phyloP scores from a whole-genome alignment of 768 basidiomycete species.

The Daedalea quercina region DNA sequence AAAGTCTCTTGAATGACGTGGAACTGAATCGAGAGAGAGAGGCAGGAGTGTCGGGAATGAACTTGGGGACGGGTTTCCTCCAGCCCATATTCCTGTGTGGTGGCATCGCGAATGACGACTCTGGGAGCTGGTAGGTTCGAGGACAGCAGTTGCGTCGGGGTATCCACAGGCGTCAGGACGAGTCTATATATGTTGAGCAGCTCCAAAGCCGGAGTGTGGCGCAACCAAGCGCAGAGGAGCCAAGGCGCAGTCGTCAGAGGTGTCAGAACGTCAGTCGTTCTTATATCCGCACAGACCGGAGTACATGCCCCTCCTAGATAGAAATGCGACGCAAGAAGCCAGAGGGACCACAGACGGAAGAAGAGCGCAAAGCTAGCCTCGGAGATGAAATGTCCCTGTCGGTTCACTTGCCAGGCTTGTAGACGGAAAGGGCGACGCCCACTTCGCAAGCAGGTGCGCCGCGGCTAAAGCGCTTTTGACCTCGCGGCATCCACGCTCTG shows the following conservation, averaged over 20 bases:
- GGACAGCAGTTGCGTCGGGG: not conserved
- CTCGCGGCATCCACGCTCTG: not conserved
- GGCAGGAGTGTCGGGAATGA: slow-evolving; percentile 52
- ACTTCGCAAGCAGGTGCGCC: not conserved
- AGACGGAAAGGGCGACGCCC: not conserved
- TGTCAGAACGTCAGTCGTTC: not conserved
- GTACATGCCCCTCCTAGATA: not conserved
- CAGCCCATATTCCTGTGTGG: slow-evolving; percentile 42
- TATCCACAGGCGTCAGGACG: not conserved
- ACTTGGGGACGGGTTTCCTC: slow-evolving; percentile 64
- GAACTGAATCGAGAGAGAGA: slow-evolving; percentile 2
- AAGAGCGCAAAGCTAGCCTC: not conserved
- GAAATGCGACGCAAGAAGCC: not conserved
- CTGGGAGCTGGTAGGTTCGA: not conserved
- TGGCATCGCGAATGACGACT: slow-evolving; percentile 1
- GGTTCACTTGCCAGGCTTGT: slow-evolving; percentile 1
- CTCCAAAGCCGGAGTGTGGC: not conserved
- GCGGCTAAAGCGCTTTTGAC: not conserved
- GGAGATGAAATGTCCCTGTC: not conserved
- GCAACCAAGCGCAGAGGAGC: not conserved
- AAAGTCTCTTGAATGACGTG: slow-evolving; percentile 6
- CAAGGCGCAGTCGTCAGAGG: not conserved
- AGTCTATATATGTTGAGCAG: not conserved
- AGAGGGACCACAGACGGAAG: not conserved
- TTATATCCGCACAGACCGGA: slow-evolving; percentile 4